Evolutionary conservation across 345 rosid species (phyloP), one percentile per base, ranked within the genome.

Genomic region (Boechera retrofracta): DNA sequence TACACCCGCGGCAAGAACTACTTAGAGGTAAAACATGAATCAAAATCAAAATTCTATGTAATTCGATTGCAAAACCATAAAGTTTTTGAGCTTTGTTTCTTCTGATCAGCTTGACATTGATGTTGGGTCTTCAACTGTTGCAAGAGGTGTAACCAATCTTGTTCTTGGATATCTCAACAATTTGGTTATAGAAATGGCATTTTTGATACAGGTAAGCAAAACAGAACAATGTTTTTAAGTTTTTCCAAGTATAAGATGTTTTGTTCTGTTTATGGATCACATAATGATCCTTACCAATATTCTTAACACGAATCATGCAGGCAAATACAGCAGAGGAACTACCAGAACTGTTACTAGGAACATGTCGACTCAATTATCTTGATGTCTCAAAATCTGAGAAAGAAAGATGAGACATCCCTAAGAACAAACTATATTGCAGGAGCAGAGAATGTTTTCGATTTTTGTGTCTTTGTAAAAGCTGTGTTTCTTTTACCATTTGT

Each of bases 151-250:
- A 32, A 81, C 84, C 44, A 93, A 83, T 77, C 91, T 96, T 55
- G 93, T 89, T 69, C 89, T 88, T 10, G 96, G 99, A 15, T 91
- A 96, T 67, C 81, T 96, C 15, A 93, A 74, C 88, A 91, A 87
- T 73, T 59, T 93, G 86, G 94, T 93, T 57, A 70, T 91, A 15
- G 99, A 93, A 87, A 82, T 93, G 96, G 98, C 99, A 57, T 96
- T 93, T 84, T 38, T 96, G 80, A 81, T 96, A 75, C 93, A 96
- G 93, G 98, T 89, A 80, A 67, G 5, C 59, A 52, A 4, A 8
- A 11, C 2, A 3, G 1, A 28, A 15, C 66, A 2, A 26, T 33
- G 3, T 2, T 26, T 12, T 8, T 7, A 6, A 16, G 13, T 7
- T 57, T 7, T 39, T 62, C 42, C 3, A 59, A 51, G 7, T 59